Conservation (phyloP, 352 stramenopile genomes). For the Globisporangium middletonii region DNA sequence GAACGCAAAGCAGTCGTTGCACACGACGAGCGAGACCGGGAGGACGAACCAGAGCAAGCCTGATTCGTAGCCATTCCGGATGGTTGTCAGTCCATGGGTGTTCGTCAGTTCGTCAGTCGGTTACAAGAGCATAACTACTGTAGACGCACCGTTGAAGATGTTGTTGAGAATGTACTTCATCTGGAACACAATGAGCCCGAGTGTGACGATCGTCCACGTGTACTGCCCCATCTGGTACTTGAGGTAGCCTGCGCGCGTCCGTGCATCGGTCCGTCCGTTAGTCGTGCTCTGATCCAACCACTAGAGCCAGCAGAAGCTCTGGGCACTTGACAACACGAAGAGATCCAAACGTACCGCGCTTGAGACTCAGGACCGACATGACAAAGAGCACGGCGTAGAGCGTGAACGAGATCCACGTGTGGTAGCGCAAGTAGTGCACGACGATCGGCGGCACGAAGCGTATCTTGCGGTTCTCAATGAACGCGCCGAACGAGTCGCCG, state of each 20-base stretch:
- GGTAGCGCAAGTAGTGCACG: slow-evolving; percentile 87
- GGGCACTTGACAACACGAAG: not conserved
- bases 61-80: slow-evolving; percentile 5
- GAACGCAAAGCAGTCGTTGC: slow-evolving; percentile 96
- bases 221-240: slow-evolving; percentile 71
- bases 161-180: slow-evolving; percentile 97
- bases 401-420: slow-evolving; percentile 90
- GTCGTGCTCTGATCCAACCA: too few species aligned
- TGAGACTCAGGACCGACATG: slow-evolving; percentile 93
- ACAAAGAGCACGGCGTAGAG: slow-evolving; percentile 96
- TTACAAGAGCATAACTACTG: not conserved
- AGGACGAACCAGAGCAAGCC: slow-evolving; percentile 95
- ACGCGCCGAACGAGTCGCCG: slow-evolving; percentile 79
- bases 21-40: slow-evolving; percentile 91
- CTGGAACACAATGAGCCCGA: slow-evolving; percentile 95
- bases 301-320: not conserved
- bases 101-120: not conserved
- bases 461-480: slow-evolving; percentile 83
- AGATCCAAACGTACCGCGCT: slow-evolving; percentile 50
- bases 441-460: slow-evolving; percentile 71
- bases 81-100: not conserved
- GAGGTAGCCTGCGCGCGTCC: slow-evolving; percentile 1
- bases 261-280: too few species aligned
- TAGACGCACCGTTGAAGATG: slow-evolving; percentile 86
- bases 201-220: slow-evolving; percentile 94